Evolutionary conservation across 2,329 filamentous ascomycete species (phyloP).

Genomic region (Claviceps humidiphila): DNA sequence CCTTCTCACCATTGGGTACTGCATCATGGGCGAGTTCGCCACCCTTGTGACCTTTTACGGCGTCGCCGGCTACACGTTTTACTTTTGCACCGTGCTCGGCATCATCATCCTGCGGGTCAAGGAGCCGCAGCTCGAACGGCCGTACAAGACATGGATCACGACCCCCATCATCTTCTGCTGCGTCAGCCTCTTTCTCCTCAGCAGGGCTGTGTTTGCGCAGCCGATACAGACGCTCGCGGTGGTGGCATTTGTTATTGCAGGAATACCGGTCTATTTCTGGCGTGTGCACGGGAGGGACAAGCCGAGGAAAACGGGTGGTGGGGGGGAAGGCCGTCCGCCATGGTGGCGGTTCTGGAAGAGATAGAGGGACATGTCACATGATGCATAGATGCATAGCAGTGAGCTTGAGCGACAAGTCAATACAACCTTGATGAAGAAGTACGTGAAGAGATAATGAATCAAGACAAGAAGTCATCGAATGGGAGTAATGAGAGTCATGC

Average conservation of each 20-base stretch:
- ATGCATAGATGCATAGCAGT: too few relatives aligned
- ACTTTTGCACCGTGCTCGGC: constrained; percentile 88
- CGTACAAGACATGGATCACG: constrained; percentile 92
- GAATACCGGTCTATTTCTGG: constrained; percentile 82
- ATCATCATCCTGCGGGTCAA: constrained; percentile 79
- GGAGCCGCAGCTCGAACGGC: constrained; percentile 77
- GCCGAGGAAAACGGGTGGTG: constrained; percentile 29
- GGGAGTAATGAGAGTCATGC: background rate
- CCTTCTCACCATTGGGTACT: constrained; percentile 59
- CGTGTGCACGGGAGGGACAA: constrained; percentile 56
- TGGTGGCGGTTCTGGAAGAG: constrained; percentile 51
- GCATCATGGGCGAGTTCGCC: constrained; percentile 76
- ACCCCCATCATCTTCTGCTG: constrained; percentile 98
- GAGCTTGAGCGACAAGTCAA: background rate
- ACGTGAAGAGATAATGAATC: background rate
- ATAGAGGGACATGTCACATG: background rate
- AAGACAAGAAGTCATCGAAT: background rate
- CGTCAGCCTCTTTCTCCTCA: constrained; percentile 84
- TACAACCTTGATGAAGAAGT: too few relatives aligned
- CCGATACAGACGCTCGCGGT: constrained; percentile 84
- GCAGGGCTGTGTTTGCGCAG: constrained; percentile 77
- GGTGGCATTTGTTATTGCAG: constrained; percentile 68
- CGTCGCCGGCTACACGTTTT: constrained; percentile 93
- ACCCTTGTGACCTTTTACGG: constrained; percentile 95
- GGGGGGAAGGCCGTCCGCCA: constrained; percentile 19